Evolutionary conservation across 1,284 basidiomycete species (phyloP).

Genomic region (Stygiomarasmius scandens): DNA sequence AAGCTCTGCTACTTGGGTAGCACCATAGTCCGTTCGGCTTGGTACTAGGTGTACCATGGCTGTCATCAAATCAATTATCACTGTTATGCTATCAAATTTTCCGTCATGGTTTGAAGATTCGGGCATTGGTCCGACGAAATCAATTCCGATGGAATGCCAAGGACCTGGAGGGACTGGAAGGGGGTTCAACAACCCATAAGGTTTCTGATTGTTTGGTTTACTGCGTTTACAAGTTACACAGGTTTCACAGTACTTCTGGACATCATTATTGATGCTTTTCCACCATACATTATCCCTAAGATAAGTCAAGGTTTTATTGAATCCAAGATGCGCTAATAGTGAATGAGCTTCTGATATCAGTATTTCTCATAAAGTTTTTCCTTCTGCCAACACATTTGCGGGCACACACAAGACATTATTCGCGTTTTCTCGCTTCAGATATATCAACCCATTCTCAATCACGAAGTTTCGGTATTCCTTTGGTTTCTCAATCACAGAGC

Average conservation of each 20-base stretch:
- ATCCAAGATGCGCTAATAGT: constrained; percentile 31
- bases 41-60: constrained; percentile 36
- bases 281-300: constrained; percentile 32
- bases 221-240: constrained; percentile 27
- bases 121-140: constrained; percentile 40
- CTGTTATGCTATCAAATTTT: constrained; percentile 27
- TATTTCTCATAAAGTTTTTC: constrained; percentile 24
- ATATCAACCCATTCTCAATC: constrained; percentile 19
- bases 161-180: constrained; percentile 25
- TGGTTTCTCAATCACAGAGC: too few relatives aligned
- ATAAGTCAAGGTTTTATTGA: constrained; percentile 27
- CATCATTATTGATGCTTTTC: constrained; percentile 27
- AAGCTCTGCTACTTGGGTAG: constrained; percentile 25
- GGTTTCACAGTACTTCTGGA: constrained; percentile 25
- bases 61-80: constrained; percentile 37
- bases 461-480: constrained; percentile 20
- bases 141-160: constrained; percentile 35
- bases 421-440: constrained; percentile 13
- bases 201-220: constrained; percentile 27
- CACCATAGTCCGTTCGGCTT: constrained; percentile 16
- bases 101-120: constrained; percentile 28
- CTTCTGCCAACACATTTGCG: constrained; percentile 10
- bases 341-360: constrained; percentile 32
- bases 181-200: constrained; percentile 28
- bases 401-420: constrained; percentile 20